These are phyloP conservation scores for Aspergillus ochraceus DNA, from an alignment of 2,329 filamentous ascomycete genomes.

Conservation along the genomic window DNA sequence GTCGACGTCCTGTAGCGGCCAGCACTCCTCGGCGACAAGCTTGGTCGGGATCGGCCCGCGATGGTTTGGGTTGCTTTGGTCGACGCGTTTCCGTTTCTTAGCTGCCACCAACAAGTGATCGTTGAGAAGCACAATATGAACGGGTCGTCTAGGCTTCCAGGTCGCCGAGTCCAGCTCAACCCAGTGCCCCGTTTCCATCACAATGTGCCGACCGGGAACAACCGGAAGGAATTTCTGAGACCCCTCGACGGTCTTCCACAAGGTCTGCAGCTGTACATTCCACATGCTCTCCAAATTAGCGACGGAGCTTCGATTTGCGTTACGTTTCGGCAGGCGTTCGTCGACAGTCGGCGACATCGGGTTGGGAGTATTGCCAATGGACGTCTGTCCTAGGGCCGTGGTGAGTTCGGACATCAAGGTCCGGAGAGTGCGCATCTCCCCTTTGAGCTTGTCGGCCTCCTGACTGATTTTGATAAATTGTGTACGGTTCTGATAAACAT, in stretches of 20 bases:
- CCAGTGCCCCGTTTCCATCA: constrained; percentile 91
- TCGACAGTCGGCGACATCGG: constrained; percentile 52
- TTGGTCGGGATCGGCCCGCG: constrained; percentile 59
- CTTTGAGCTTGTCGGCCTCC: constrained; percentile 95
- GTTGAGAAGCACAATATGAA: constrained; percentile 90
- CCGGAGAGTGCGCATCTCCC: constrained; percentile 87
- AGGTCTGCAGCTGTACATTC: constrained; percentile 68
- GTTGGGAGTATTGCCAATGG: constrained; percentile 54
- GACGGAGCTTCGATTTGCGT: constrained; percentile 87
- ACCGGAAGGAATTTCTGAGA: constrained; percentile 96
- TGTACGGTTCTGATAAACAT: constrained; percentile 93
- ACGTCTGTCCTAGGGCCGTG: constrained; percentile 57
- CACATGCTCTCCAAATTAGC: constrained; percentile 69
- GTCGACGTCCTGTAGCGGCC: constrained; percentile 89
- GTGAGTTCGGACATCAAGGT: constrained; percentile 93
- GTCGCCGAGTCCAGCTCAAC: constrained; percentile 96
- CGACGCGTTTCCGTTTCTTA: constrained; percentile 85
- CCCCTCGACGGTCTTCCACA: constrained; percentile 97
- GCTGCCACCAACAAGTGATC: constrained; percentile 91
- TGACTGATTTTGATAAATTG: constrained; percentile 99
- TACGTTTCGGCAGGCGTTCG: constrained; percentile 52
- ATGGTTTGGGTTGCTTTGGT: constrained; percentile 55
- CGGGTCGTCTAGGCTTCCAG: constrained; percentile 86
- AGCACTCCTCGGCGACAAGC: constrained; percentile 90
- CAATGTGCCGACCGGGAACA: constrained; percentile 84